These are phyloP conservation scores for Pichia kudriavzevii DNA, from an alignment of 1,139 yeast genomes.

Conservation along the genomic window DNA sequence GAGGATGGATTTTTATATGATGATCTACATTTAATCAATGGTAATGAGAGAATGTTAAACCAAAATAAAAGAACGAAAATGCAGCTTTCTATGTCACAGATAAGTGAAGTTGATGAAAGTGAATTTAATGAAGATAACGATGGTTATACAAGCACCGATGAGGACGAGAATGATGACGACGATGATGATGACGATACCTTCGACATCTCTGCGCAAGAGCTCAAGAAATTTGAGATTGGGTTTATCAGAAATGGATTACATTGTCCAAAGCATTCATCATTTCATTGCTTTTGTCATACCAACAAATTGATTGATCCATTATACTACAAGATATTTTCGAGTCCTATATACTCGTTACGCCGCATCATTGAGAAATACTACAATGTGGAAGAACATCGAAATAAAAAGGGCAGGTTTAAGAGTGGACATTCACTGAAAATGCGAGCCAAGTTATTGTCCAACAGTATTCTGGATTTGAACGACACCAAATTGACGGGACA, in stretches of 20 bases:
- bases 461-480: too few species aligned
- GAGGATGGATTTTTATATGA: too few species aligned
- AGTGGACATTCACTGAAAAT: conserved; percentile 5
- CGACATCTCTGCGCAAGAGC: conserved; percentile 15
- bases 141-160: not conserved
- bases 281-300: conserved; percentile 20
- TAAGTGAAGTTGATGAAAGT: not conserved
- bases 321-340: conserved; percentile 10
- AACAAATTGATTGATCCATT: conserved; percentile 9
- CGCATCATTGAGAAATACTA: too few species aligned
- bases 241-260: conserved; percentile 15
- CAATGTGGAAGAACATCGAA: too few species aligned
- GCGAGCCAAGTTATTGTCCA: conserved; percentile 2
- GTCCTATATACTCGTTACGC: conserved; percentile 15
- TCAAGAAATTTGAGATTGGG: conserved; percentile 21
- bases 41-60: too few species aligned
- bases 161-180: conserved; percentile 13
- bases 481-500: too few species aligned
- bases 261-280: conserved; percentile 24
- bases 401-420: not conserved
- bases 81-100: not conserved
- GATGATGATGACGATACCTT: conserved; percentile 14
- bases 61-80: not conserved
- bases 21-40: too few species aligned
- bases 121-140: not conserved